phyloP scores from a whole-genome alignment of 2,329 filamentous ascomycete species.

The Xylaria sp. region DNA sequence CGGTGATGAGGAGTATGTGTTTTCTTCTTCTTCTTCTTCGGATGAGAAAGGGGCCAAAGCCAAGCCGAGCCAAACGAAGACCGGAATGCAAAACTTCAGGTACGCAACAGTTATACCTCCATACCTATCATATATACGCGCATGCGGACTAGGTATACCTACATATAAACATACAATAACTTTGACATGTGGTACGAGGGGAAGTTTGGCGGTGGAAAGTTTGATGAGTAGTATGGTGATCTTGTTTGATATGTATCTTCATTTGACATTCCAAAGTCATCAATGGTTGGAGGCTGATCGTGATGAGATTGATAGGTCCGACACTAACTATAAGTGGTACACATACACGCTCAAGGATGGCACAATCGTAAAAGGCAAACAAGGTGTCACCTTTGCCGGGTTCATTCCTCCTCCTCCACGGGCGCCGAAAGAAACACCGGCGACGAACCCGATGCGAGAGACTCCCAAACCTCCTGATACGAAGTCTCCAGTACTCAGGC shows the following conservation, averaged over 20 bases:
- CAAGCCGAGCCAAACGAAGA: background rate
- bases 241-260: too few species aligned
- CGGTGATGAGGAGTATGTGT: background rate
- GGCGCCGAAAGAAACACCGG: background rate
- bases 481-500: background rate
- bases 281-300: background rate
- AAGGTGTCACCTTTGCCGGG: slow-evolving; percentile 27
- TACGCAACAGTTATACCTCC: background rate
- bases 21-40: too few species aligned
- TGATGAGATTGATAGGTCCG: background rate
- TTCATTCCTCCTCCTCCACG: slow-evolving; percentile 8
- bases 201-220: too few species aligned
- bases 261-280: too few species aligned
- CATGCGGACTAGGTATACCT: background rate
- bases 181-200: too few species aligned
- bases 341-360: slow-evolving; percentile 14
- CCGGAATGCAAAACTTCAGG: background rate
- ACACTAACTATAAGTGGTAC: background rate
- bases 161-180: background rate
- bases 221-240: too few species aligned
- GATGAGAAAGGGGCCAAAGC: too few species aligned
- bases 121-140: background rate
- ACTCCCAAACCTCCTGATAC: background rate
- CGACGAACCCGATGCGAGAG: background rate
- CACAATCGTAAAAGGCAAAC: slow-evolving; percentile 17